Conservation (phyloP, 2,329 filamentous ascomycete genomes). For the Tricladium varicosporioides region DNA sequence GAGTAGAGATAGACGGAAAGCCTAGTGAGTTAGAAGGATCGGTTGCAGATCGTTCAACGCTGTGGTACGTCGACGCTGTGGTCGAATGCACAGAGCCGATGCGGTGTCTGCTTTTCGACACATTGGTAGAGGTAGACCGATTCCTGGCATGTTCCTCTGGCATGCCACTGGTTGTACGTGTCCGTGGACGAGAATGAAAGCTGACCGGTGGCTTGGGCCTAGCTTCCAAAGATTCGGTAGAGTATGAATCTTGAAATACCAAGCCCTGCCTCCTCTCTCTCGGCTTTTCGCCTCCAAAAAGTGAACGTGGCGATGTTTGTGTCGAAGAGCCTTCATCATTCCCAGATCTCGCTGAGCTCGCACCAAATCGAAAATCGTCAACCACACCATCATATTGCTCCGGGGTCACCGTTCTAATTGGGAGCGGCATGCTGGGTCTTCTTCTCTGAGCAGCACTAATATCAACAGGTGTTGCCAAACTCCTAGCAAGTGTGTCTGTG, state of each 20-base stretch:
- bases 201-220: conserved; percentile 25
- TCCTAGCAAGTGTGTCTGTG: conserved; percentile 27
- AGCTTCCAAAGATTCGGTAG: conserved; percentile 34
- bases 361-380: conserved; percentile 21
- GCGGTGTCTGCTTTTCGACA: conserved; percentile 54
- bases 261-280: conserved; percentile 52
- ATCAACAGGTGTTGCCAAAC: conserved; percentile 28
- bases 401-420: conserved; percentile 65
- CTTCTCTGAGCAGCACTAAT: conserved; percentile 19
- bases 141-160: conserved; percentile 40
- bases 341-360: conserved; percentile 18
- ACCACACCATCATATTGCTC: conserved; percentile 43
- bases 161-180: conserved; percentile 38
- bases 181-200: conserved; percentile 43
- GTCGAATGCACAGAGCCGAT: conserved; percentile 71
- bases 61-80: conserved; percentile 50
- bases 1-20: conserved; percentile 40
- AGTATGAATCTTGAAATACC: conserved; percentile 59
- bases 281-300: conserved; percentile 42
- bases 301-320: conserved; percentile 48
- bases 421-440: conserved; percentile 38
- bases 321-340: conserved; percentile 33
- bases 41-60: conserved; percentile 39
- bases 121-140: conserved; percentile 38
- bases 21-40: conserved; percentile 38